phyloP scores from a whole-genome alignment of 139 green algal genomes.

The Asterochloris sp. region DNA sequence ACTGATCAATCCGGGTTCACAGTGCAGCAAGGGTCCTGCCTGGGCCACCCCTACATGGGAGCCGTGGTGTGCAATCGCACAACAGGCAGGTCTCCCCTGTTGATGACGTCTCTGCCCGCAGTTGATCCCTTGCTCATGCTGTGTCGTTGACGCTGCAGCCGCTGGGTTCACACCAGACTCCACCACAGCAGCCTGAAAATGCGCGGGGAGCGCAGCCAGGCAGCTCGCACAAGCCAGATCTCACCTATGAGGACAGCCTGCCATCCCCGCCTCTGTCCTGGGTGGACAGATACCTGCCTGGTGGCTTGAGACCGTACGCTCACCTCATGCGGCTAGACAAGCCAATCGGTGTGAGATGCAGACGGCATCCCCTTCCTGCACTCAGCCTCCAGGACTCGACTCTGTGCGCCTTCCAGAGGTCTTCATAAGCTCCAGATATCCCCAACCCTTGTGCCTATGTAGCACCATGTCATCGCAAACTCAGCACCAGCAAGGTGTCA shows the following conservation, averaged over 20 bases:
- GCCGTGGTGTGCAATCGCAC: no score
- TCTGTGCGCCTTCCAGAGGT: no score
- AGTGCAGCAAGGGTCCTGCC: no score
- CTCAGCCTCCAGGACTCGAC: background rate
- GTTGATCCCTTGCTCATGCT: no score
- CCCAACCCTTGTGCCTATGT: no score
- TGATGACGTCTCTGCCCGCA: no score
- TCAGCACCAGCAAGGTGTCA: background rate
- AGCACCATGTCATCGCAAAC: background rate
- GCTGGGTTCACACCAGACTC: background rate
- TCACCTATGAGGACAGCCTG: background rate
- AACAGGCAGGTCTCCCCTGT: no score
- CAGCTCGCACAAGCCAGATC: background rate
- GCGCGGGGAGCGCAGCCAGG: no score
- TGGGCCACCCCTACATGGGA: no score
- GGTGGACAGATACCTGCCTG: slow-evolving; percentile 22
- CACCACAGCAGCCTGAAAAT: background rate
- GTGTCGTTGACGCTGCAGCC: no score
- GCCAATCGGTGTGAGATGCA: slow-evolving; percentile 57
- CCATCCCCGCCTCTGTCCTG: slow-evolving; percentile 2
- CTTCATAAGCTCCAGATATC: background rate
- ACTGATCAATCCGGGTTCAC: no score
- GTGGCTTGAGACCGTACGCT: slow-evolving; percentile 60
- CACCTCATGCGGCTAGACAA: slow-evolving; percentile 90
- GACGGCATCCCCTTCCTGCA: background rate